Base-by-base conservation (phyloP, 78 protist genomes). In the Dictyostelium capitatum region DNA sequence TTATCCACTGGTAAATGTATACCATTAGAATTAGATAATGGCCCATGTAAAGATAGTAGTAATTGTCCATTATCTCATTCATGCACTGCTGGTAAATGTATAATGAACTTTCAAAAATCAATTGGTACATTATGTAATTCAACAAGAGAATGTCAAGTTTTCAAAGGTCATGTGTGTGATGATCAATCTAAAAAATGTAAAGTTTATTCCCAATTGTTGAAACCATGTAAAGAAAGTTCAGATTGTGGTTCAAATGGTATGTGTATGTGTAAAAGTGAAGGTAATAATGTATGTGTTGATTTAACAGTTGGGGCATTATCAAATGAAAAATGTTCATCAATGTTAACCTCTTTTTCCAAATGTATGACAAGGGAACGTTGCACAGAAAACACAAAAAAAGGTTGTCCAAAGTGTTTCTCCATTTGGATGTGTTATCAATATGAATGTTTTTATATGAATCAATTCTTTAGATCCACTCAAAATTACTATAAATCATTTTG, bases 201-300 rank as follows among this genome's bases (percentile, higher is more conserved):
- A 65, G 47, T 65, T 14, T 65, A 65, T 30, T 28, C 23, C 9
- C 47, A 65, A 30, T 32, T 65, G 6, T 30, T 65, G 28, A 25
- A 28, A 11, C 23, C 23, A 30, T 65, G 73, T 28, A 30, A 23
- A 65, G 46, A 30, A 4, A 65, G 17, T 10, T 14, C 47, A 9
- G 73, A 65, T 4, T 65, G 73, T 30, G 73, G 73, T 65, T 4
- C 43, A 9, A 59, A 59, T 23, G 73, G 73, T 65, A 65, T 65
- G 73, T 65, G 73, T 65, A 65, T 65, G 73, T 65, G 73, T 15
- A 65, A 65, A 15, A 65, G 73, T 30, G 73, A 65, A 12, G 30
- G 41, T 14, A 41, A 65, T 9, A 65, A 65, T 65, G 73, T 65
- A 25, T 65, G 73, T 14, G 73, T 65, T 0, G 73, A 65, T 65